A percentile compares a stretch with the other conserved stretches of the same genome.
Evolutionary conservation across 1,139 yeast genomes (phyloP).

Genomic region (Debaryomyces coudertii): DNA sequence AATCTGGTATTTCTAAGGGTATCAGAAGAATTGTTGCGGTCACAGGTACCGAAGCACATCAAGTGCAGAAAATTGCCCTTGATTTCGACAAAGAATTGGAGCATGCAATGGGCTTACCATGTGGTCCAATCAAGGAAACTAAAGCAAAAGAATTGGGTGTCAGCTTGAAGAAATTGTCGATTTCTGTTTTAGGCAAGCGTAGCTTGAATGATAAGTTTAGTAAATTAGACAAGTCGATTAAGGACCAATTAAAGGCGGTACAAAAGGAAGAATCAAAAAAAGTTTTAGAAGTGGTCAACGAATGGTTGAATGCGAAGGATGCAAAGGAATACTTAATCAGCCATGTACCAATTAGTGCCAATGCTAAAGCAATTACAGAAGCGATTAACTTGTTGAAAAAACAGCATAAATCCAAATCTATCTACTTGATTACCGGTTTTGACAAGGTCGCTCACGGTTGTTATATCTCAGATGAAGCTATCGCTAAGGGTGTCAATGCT

Average conservation of each 20-base stretch:
- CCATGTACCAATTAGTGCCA: slow-evolving; percentile 71
- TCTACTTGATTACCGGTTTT: slow-evolving; percentile 81
- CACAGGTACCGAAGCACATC: slow-evolving; percentile 87
- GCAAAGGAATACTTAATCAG: slow-evolving; percentile 62
- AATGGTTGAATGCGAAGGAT: slow-evolving; percentile 58
- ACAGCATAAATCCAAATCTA: slow-evolving; percentile 71
- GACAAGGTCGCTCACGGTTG: slow-evolving; percentile 95
- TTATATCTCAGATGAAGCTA: slow-evolving; percentile 74
- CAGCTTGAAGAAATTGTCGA: slow-evolving; percentile 74
- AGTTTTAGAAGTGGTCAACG: slow-evolving; percentile 77
- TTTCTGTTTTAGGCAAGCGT: slow-evolving; percentile 81
- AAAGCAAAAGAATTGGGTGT: slow-evolving; percentile 83
- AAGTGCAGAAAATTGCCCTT: slow-evolving; percentile 79
- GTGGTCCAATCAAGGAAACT: slow-evolving; percentile 75
- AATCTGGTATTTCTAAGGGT: slow-evolving; percentile 98
- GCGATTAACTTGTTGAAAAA: slow-evolving; percentile 85
- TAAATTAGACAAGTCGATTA: slow-evolving; percentile 80
- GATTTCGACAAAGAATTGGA: slow-evolving; percentile 68
- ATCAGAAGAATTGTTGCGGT: slow-evolving; percentile 97
- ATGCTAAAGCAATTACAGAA: slow-evolving; percentile 93
- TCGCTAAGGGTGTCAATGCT: slow-evolving; percentile 75
- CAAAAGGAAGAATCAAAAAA: slow-evolving; percentile 88
- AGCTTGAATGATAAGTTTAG: slow-evolving; percentile 72
- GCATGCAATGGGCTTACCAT: slow-evolving; percentile 58
- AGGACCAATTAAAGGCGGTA: slow-evolving; percentile 82